Evolutionary conservation across 371 early-diverging fungal genomes (phyloP).

Genomic region (Batrachochytrium dendrobatidis): DNA sequence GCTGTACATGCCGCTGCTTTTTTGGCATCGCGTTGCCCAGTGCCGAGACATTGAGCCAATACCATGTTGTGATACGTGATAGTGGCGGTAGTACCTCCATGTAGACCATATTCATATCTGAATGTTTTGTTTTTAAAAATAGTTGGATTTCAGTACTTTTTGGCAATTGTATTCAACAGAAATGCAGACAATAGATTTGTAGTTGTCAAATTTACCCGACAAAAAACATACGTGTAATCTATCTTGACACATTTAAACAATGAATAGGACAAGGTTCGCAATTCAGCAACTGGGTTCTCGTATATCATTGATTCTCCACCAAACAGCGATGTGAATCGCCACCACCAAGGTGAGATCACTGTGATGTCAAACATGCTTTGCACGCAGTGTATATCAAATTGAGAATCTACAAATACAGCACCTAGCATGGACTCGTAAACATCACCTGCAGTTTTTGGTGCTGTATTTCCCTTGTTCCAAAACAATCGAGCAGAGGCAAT

Average conservation of each 20-base stretch:
- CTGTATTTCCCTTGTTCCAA: slow-evolving; percentile 26
- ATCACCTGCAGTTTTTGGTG: slow-evolving; percentile 86
- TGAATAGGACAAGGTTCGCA: background rate
- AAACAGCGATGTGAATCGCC: background rate
- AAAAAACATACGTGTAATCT: background rate
- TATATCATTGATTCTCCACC: background rate
- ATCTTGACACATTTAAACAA: background rate
- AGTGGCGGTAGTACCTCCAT: too few relatives aligned
- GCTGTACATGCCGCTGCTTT: background rate
- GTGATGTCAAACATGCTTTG: slow-evolving; percentile 18
- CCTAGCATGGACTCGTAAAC: slow-evolving; percentile 83
- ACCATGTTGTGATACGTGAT: too few relatives aligned
- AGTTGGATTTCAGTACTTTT: too few relatives aligned
- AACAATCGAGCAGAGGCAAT: too few relatives aligned
- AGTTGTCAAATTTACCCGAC: too few relatives aligned
- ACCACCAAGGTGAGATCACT: slow-evolving; percentile 29
- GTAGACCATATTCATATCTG: too few relatives aligned
- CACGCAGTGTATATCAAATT: slow-evolving; percentile 14
- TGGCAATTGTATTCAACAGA: too few relatives aligned
- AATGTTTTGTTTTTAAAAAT: too few relatives aligned
- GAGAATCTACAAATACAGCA: slow-evolving; percentile 77
- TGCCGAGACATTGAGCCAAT: background rate
- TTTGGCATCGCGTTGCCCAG: background rate
- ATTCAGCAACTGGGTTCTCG: background rate
- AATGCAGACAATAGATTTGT: too few relatives aligned